A percentile compares a stretch with the other conserved stretches of the same genome.
Evolutionary conservation across 345 rosid genomes (phyloP).

Genomic region (Capsella bursapastoris): DNA sequence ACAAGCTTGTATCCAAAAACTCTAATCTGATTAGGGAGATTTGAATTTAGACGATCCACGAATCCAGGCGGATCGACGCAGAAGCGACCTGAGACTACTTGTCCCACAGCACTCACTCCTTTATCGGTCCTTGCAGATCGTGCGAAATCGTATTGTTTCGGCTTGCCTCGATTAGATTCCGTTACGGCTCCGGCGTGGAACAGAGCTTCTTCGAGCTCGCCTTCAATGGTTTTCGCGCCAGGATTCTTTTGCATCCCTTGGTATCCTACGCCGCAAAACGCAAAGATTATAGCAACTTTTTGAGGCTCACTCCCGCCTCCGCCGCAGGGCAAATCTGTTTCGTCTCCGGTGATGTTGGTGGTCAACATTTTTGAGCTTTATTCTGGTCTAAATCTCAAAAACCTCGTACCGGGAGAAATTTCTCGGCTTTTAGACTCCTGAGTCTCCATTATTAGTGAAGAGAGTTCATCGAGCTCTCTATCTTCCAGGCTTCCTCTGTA

Average conservation of each 20-base stretch:
- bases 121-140: conserved; percentile 91
- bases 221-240: conserved; percentile 94
- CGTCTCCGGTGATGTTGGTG: conserved; percentile 48
- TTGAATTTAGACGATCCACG: conserved; percentile 67
- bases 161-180: conserved; percentile 63
- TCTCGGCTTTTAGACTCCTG: not conserved
- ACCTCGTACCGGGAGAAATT: conserved; percentile 35
- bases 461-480: conserved; percentile 11
- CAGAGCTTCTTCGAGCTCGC: conserved; percentile 92
- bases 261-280: conserved; percentile 94
- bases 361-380: conserved; percentile 62
- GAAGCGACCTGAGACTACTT: conserved; percentile 88
- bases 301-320: conserved; percentile 13
- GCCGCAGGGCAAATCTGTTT: conserved; percentile 29
- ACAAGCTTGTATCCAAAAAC: conserved; percentile 77
- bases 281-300: conserved; percentile 83
- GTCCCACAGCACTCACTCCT: conserved; percentile 95
- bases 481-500: conserved; percentile 14
- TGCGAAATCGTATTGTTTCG: conserved; percentile 81
- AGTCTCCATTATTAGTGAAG: conserved; percentile 27
- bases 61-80: conserved; percentile 83
- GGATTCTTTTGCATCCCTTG: conserved; percentile 98
- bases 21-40: conserved; percentile 63
- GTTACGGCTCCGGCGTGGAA: conserved; percentile 75
- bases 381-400: conserved; percentile 49